Conservation (phyloP, 2,329 filamentous ascomycete genomes). For the Curvularia sp. region DNA sequence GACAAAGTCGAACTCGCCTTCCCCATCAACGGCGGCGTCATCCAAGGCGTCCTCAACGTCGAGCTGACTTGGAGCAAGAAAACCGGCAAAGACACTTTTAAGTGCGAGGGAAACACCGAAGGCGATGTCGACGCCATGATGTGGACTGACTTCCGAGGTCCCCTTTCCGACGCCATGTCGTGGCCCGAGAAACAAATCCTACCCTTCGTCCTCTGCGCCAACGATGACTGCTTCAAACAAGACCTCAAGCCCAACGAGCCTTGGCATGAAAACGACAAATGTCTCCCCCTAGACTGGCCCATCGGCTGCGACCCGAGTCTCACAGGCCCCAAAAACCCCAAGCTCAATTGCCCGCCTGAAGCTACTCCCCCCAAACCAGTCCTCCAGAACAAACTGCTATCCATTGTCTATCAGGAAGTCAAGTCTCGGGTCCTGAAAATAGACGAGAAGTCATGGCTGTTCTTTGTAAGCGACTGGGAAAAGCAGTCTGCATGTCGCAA, state of each 20-base stretch:
- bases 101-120: conserved; percentile 1
- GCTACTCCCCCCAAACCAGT: neutral
- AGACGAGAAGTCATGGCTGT: neutral
- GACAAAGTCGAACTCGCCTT: conserved; percentile 2
- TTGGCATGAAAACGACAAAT: neutral
- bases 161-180: neutral
- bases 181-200: conserved; percentile 6
- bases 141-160: conserved; percentile 1
- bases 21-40: conserved; percentile 9
- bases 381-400: neutral
- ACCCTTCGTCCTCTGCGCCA: neutral
- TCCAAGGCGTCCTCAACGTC: conserved; percentile 6
- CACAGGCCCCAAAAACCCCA: neutral
- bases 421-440: neutral
- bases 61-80: conserved; percentile 8
- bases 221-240: neutral
- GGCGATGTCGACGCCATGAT: conserved; percentile 4
- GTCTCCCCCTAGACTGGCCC: conserved; percentile 1
- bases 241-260: neutral
- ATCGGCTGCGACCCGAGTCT: neutral
- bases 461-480: neutral
- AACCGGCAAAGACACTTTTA: neutral
- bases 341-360: conserved; percentile 1
- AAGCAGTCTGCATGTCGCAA: neutral
- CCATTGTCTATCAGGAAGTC: neutral